Evolutionary conservation across 129 eudicot species (phyloP).

Genomic region (Solidago caesia): DNA sequence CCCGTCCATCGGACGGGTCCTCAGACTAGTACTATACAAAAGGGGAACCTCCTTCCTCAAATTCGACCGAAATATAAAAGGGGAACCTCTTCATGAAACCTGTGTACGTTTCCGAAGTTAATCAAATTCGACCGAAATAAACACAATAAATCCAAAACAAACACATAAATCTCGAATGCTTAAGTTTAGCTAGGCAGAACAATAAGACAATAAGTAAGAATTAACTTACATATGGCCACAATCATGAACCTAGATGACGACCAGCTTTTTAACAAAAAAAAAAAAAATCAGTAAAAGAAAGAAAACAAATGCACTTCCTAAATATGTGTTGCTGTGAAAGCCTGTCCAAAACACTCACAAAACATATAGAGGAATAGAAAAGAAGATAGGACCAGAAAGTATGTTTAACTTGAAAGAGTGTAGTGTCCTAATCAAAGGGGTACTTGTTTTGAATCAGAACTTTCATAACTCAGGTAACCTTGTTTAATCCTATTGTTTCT

Average conservation of each 20-base stretch:
- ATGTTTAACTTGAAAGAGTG: slow-evolving; percentile 36
- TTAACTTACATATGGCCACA: slow-evolving; percentile 16
- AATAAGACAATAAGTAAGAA: slow-evolving; percentile 18
- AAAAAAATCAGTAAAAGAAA: not conserved
- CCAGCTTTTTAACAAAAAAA: slow-evolving; percentile 29
- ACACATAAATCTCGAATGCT: not conserved
- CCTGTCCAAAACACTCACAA: slow-evolving; percentile 20
- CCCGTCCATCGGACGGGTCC: no score
- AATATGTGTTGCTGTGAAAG: slow-evolving; percentile 30
- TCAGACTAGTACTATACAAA: no score
- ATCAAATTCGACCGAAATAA: no score
- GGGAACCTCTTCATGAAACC: no score
- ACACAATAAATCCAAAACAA: not conserved
- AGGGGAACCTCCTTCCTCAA: no score
- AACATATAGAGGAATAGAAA: slow-evolving; percentile 31
- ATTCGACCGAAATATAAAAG: no score
- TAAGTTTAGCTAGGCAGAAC: slow-evolving; percentile 23
- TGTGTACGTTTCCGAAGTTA: no score
- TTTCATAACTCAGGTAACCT: slow-evolving; percentile 50
- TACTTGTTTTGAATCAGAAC: slow-evolving; percentile 43
- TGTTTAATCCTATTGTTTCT: slow-evolving; percentile 43
- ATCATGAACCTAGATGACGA: slow-evolving; percentile 20
- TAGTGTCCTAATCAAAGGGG: slow-evolving; percentile 43
- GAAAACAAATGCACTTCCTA: slow-evolving; percentile 32
- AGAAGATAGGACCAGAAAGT: slow-evolving; percentile 33